Evolutionary conservation across 1,139 yeast genomes (phyloP), one percentile per base, ranked within the genome.

Genomic region (Yamadazyma triangularis): DNA sequence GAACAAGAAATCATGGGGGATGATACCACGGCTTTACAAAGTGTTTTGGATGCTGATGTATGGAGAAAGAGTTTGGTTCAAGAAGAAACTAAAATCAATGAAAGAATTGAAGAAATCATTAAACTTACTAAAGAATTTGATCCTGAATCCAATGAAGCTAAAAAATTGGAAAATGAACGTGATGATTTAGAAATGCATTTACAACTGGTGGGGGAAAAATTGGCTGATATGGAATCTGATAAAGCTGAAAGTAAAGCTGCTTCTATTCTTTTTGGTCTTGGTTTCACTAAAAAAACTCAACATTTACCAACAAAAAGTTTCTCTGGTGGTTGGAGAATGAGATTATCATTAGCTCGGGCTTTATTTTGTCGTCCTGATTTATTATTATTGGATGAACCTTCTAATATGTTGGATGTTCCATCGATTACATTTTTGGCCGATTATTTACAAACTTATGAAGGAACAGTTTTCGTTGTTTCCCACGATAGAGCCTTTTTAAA

Each of bases 271-370:
- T 85, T 61, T 43, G 98, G 98, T 55, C 71, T 91, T 37, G 98
- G 98, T 38, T 91, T 91, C 67, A 81, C 95, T 29, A 77, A 78
- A 42, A 95, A 85, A 50, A 75, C 96, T 5, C 98, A 91, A 56
- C 64, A 67, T 31, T 69, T 70, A 37, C 79, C 96, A 15, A 88
- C 97, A 8, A 89, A 87, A 47, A 75, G 91, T 21, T 91, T 91
- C 58, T 88, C 96, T 33, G 98, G 98, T 75, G 98, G 98, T 79
- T 91, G 98, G 98, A 82, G 98, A 75, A 91, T 91, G 98, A 83
- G 98, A 69, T 73, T 91, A 44, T 86, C 97, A n/a, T 73, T 91
- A 41, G 98, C 98, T 3, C 78, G 98, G 64, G 98, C 98, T 0
- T 73, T 91, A 56, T 91, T 91, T 71, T 91, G 96, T 72, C 84